phyloP scores from a whole-genome alignment of 176 grass and related monocot genomes.

The Aegilops speltoides region DNA sequence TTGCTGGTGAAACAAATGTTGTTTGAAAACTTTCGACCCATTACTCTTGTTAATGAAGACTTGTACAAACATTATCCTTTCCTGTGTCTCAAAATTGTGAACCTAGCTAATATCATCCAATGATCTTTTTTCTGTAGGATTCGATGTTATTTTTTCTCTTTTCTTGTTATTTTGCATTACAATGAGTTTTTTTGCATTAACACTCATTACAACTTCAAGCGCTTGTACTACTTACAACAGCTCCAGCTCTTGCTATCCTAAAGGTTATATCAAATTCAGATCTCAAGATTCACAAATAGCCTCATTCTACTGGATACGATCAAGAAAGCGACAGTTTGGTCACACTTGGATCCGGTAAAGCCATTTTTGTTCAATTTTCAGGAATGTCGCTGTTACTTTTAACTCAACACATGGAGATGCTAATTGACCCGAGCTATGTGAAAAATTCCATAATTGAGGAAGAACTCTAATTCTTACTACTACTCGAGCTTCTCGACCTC shows the following conservation, averaged over 20 bases:
- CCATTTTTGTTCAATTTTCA: neutral
- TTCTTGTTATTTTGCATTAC: neutral
- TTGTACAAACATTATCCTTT: neutral
- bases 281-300: slow-evolving; percentile 70
- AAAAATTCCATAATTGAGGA: no score
- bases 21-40: neutral
- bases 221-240: slow-evolving; percentile 76
- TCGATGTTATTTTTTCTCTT: neutral
- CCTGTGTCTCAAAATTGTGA: neutral
- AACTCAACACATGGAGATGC: no score
- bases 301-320: neutral
- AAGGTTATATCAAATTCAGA: slow-evolving; percentile 80
- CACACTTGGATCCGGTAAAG: neutral
- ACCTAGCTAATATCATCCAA: neutral
- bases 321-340: neutral
- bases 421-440: no score
- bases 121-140: neutral
- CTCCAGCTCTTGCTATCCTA: slow-evolving; percentile 86
- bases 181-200: neutral
- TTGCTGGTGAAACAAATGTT: neutral
- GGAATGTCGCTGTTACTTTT: neutral
- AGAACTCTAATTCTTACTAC: no score
- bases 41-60: neutral
- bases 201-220: slow-evolving; percentile 48
- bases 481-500: no score